A percentile compares a stretch with the other conserved stretches of the same genome.
Evolutionary conservation across 192 early-diverging fungal species (phyloP).

Genomic region (Spizellomyces sp.): DNA sequence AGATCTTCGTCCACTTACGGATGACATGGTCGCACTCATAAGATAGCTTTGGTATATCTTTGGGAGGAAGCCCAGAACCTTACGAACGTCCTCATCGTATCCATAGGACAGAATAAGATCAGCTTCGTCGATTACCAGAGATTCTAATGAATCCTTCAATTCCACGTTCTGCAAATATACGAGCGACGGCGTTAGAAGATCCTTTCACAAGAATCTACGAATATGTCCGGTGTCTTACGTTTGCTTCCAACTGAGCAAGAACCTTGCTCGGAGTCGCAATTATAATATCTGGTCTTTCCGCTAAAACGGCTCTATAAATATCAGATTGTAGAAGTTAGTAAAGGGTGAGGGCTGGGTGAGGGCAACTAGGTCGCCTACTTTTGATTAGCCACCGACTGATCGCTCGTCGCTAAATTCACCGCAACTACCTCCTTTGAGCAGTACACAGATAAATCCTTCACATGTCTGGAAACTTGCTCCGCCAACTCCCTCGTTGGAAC

Average conservation of each 20-base stretch:
- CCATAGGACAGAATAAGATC: conserved; percentile 94
- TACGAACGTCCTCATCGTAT: conserved; percentile 85
- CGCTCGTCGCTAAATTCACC: conserved; percentile 65
- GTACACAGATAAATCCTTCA: conserved; percentile 75
- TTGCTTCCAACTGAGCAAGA: conserved; percentile 67
- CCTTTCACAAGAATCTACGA: neutral
- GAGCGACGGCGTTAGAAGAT: conserved; percentile 6
- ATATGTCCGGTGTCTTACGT: neutral
- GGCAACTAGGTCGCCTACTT: conserved; percentile 1
- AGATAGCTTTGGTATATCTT: conserved; percentile 91
- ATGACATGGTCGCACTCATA: conserved; percentile 90
- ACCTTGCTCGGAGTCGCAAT: conserved; percentile 85
- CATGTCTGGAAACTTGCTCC: conserved; percentile 81
- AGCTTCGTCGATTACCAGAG: conserved; percentile 94
- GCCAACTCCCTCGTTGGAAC: conserved; percentile 96
- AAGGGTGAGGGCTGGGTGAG: neutral
- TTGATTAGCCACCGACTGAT: conserved; percentile 29
- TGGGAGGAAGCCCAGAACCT: conserved; percentile 73
- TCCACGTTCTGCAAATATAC: conserved; percentile 36
- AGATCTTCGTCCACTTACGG: conserved; percentile 11
- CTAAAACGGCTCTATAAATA: conserved; percentile 69
- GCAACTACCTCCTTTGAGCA: conserved; percentile 66
- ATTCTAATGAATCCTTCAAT: conserved; percentile 66
- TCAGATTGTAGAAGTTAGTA: no score
- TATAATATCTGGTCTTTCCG: conserved; percentile 84